Base-by-base conservation (phyloP, 129 eudicot genomes). In the Artemisia annua region DNA sequence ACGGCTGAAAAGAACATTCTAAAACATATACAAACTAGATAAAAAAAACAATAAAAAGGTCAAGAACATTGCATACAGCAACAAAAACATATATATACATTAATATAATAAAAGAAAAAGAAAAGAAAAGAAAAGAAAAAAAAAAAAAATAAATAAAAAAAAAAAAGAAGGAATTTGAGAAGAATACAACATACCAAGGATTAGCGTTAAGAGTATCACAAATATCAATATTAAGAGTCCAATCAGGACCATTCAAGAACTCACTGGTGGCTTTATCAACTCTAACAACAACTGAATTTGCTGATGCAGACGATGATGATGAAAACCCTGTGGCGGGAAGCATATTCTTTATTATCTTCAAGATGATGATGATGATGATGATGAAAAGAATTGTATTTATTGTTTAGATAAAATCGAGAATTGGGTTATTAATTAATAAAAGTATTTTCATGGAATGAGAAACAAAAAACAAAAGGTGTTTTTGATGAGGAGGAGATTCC, bases 211-310 rank as follows among this genome's bases (percentile, higher is more conserved):
- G 30, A 7, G 87, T 59, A 72, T 93, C 98, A 48, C 98, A 93
- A 24, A 93, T 89, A 73, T 85, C 88, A 61, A 89, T 89, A 69
- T 93, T 93, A 63, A 89, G 28, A 61, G 98, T 86, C 98, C 98
- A 93, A 87, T 93, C 98, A 62, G 98, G 96, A 9, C 86, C 95
- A 68, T 75, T 88, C 19, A 93, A 83, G 73, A 89, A 88, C 56
- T 93, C 92, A 84, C 98, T 93, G 32, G 98, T 93, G 39, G 98
- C 96, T 80, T 93, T 93, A 61, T 93, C 95, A 11, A 93, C 98
- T 28, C 92, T 76, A 66, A 85, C 89, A 44, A 82, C 78, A 79
- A 85, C 95, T 56, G 96, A 83, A 71, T 80, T 67, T 14, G 88
- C 54, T n/a, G 95, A 81, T 0, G 96, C 64, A 5, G 85, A 73